These are phyloP conservation scores for Fragaria iinumae DNA, from an alignment of 306 rosid genomes.

Conservation along the genomic window DNA sequence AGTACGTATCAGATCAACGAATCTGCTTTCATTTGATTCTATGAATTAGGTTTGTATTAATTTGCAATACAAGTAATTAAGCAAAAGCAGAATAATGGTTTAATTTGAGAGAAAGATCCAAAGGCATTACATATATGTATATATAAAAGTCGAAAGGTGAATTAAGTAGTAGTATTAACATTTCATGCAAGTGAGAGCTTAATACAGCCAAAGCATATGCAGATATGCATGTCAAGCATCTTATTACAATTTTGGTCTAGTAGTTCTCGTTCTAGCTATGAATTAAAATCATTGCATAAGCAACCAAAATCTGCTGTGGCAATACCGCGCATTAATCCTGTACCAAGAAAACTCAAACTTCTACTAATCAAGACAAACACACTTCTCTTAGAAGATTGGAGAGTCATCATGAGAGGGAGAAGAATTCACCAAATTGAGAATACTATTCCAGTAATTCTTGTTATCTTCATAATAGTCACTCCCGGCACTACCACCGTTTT, in stretches of 20 bases:
- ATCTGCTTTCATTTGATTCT: neutral
- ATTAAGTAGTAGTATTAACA: neutral
- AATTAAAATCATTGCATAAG: slow-evolving; percentile 12
- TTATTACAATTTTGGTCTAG: slow-evolving; percentile 5
- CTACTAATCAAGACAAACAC: neutral
- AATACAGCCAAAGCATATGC: slow-evolving; percentile 6
- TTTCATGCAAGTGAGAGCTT: neutral
- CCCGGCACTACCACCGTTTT: slow-evolving; percentile 31
- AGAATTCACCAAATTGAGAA: slow-evolving; percentile 90
- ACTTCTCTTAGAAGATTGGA: slow-evolving; percentile 52
- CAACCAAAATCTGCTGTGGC: slow-evolving; percentile 4
- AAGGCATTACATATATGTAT: neutral
- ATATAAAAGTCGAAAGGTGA: neutral
- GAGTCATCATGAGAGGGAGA: slow-evolving; percentile 65
- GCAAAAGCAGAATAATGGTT: neutral
- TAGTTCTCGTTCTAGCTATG: neutral
- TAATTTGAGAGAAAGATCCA: neutral
- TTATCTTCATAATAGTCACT: slow-evolving; percentile 70
- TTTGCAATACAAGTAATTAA: neutral
- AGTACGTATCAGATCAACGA: neutral
- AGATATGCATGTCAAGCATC: slow-evolving; percentile 1
- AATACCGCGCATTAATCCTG: neutral
- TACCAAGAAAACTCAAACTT: neutral
- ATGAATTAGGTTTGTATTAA: neutral
- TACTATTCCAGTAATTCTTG: slow-evolving; percentile 90